Percentiles rank a stretch among this genome's conserved stretches.
Evolutionary conservation across 2,329 filamentous ascomycete genomes (phyloP).

Genomic region (Sarocladiaceae sp.): DNA sequence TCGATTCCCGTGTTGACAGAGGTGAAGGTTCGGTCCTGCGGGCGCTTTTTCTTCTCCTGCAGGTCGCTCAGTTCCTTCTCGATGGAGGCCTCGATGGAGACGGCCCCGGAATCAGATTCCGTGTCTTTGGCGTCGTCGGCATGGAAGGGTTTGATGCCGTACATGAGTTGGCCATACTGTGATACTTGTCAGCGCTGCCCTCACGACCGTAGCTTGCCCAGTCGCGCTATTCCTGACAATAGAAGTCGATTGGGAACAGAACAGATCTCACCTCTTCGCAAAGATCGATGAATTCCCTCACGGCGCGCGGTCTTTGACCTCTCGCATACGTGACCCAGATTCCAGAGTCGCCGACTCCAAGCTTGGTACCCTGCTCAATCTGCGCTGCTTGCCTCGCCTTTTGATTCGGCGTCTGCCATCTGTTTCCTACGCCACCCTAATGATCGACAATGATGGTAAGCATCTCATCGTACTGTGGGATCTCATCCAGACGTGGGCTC

Average conservation of each 20-base stretch:
- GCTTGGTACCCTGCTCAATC: conserved; percentile 33
- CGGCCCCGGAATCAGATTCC: conserved; percentile 37
- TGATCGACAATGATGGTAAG: conserved; percentile 5
- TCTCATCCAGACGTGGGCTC: conserved; percentile 10
- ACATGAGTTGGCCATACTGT: conserved; percentile 61
- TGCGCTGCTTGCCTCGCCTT: conserved; percentile 39
- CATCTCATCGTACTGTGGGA: neutral
- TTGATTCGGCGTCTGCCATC: conserved; percentile 57
- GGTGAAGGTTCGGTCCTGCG: conserved; percentile 41
- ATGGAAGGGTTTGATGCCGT: conserved; percentile 36
- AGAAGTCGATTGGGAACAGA: too few species aligned
- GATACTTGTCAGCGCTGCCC: neutral
- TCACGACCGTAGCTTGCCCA: too few species aligned
- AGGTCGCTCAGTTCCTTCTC: conserved; percentile 63
- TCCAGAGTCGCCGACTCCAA: conserved; percentile 64
- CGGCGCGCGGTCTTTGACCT: conserved; percentile 63
- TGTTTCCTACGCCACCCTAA: conserved; percentile 32
- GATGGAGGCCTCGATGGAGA: conserved; percentile 70
- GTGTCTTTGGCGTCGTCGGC: conserved; percentile 29
- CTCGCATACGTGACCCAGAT: conserved; percentile 75
- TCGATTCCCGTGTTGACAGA: conserved; percentile 51
- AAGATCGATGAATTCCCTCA: conserved; percentile 58
- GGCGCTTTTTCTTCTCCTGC: conserved; percentile 35
- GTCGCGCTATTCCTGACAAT: too few species aligned
- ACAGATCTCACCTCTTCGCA: conserved; percentile 54